Evolutionary conservation across 148 eudicot species (phyloP), one percentile per base, ranked within the genome.

Genomic region (Diospyros kaki): DNA sequence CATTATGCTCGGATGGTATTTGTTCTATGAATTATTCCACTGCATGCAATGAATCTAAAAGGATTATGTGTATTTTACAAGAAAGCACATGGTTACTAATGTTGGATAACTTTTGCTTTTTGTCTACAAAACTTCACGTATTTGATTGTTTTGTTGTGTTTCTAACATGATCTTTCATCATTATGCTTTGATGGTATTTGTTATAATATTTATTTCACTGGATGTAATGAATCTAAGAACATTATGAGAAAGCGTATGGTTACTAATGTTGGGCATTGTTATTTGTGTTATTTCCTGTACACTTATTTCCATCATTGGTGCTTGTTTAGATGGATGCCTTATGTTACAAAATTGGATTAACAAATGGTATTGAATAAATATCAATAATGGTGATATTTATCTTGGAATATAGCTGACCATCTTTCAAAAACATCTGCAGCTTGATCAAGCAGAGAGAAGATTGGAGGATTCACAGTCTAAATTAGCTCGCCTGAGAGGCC

Each of bases 391-490:
- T 6, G 15, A 40, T 63, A 7, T 53, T 40, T 43, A n/a, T 43
- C 43, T 61, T 43, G 56, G 46, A 55, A 9, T 69, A 55, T 54
- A 56, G 52, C 81, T 84, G 72, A 78, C 61, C 43, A 65, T 77
- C 48, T 66, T 68, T 69, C 17, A 46, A 58, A 73, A 64, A 43
- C 14, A 40, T 64, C 51, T 81, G 84, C 87, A 94, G 98, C 96
- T 92, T 86, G 86, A 77, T 58, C 83, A 88, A 80, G 84, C 96
- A 62, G 85, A 94, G 80, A 84, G 69, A 86, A 89, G 86, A 79
- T 82, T 94, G 78, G 80, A 84, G 28, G 87, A 90, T 78, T 64
- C 96, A 38, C 79, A 94, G 66, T 75, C 71, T 73, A 85, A 92
- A 80, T 76, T 94, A 71, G 89, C 89, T 79, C 87, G 86, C 64